Conservation (phyloP, 2,329 filamentous ascomycete species). For the Sporothrix euskadiensis region DNA sequence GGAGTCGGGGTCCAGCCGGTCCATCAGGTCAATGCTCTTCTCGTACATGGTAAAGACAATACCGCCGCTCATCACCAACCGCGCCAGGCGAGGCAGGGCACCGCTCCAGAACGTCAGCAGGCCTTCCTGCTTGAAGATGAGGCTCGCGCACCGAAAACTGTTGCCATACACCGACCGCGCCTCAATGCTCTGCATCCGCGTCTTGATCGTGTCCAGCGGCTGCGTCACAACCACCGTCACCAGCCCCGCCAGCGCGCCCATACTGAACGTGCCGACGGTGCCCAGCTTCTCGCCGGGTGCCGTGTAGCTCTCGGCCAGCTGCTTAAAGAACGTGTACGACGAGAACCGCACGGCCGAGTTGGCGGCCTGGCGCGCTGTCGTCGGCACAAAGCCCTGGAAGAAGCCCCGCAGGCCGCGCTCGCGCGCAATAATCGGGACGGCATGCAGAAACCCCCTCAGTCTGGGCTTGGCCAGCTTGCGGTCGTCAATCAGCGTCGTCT, state of each 20-base stretch:
- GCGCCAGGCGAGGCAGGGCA: conserved; percentile 78
- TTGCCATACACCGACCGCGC: conserved; percentile 80
- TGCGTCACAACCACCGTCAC: conserved; percentile 83
- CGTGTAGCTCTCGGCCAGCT: conserved; percentile 87
- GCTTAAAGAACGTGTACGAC: conserved; percentile 85
- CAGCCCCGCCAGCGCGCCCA: conserved; percentile 83
- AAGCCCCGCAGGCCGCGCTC: conserved; percentile 89
- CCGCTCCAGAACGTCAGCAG: conserved; percentile 92
- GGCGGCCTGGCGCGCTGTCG: conserved; percentile 89
- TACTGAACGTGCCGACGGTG: conserved; percentile 80
- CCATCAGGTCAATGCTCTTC: conserved; percentile 89
- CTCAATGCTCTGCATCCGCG: conserved; percentile 95
- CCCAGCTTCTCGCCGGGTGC: conserved; percentile 94
- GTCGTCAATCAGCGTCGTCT: conserved; percentile 97
- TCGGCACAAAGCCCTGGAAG: conserved; percentile 95
- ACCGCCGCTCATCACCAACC: conserved; percentile 86
- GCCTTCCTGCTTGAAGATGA: conserved; percentile 88
- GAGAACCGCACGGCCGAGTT: conserved; percentile 92
- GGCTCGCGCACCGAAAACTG: conserved; percentile 75
- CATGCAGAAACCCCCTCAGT: conserved; percentile 89
- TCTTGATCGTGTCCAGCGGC: conserved; percentile 91
- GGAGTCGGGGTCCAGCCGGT: conserved; percentile 75
- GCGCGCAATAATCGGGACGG: conserved; percentile 79
- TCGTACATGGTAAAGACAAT: conserved; percentile 99
- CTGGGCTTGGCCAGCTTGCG: conserved; percentile 82